Percentiles rank a stretch among this genome's conserved stretches.
Evolutionary conservation across 2,329 filamentous ascomycete genomes (phyloP).

Genomic region (Beauveria varroae): DNA sequence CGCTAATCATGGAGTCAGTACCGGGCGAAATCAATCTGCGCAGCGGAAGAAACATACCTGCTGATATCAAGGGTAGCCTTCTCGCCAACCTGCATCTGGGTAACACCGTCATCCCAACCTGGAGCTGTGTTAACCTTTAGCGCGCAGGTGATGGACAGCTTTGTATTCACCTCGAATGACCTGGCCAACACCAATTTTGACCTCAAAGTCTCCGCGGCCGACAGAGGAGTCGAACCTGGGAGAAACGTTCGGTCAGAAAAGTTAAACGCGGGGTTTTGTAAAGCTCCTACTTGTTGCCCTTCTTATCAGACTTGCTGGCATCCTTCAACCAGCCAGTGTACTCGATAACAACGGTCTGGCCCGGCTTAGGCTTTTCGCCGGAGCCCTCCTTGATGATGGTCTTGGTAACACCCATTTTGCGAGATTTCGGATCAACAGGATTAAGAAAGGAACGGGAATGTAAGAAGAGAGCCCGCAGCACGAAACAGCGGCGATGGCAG

Average conservation of each 20-base stretch:
- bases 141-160: background rate
- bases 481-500: constrained; percentile 11
- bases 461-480: background rate
- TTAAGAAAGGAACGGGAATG: background rate
- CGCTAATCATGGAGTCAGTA: constrained; percentile 32
- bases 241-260: background rate
- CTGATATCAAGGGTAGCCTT: constrained; percentile 79
- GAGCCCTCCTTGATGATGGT: constrained; percentile 54
- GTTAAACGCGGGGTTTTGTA: constrained; percentile 4
- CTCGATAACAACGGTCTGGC: constrained; percentile 76
- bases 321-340: constrained; percentile 88
- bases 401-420: constrained; percentile 68
- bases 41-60: constrained; percentile 43
- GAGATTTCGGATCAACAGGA: constrained; percentile 8
- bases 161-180: constrained; percentile 71
- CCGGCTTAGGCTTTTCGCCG: constrained; percentile 50
- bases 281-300: constrained; percentile 62
- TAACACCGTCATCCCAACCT: constrained; percentile 84
- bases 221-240: constrained; percentile 82
- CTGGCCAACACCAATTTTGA: constrained; percentile 69
- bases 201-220: constrained; percentile 68
- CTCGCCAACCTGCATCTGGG: constrained; percentile 83
- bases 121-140: constrained; percentile 12
- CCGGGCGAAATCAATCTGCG: background rate
- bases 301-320: constrained; percentile 46